Conservation (phyloP, 305 asterid species). For the Fraxinus greggii region DNA sequence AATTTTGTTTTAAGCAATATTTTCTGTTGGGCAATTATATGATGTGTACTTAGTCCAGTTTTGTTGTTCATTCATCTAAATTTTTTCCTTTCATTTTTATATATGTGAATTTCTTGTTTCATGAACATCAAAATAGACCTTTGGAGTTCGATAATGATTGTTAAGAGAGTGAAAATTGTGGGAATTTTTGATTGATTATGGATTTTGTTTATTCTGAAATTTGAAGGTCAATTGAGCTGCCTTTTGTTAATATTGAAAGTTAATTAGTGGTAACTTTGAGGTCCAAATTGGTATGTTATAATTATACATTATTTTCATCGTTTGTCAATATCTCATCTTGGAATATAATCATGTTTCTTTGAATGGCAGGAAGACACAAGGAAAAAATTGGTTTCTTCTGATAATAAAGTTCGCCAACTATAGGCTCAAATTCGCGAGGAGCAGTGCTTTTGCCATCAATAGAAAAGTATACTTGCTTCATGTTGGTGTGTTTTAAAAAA, state of each 20-base stretch:
- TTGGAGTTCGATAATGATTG: too few species aligned
- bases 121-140: too few species aligned
- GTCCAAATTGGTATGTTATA: conserved; percentile 73
- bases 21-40: neutral
- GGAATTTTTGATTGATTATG: too few species aligned
- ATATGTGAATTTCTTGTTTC: too few species aligned
- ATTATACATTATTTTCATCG: conserved; percentile 1
- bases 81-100: too few species aligned
- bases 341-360: conserved; percentile 12
- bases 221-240: too few species aligned
- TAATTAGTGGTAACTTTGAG: conserved; percentile 73
- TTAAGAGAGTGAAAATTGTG: too few species aligned
- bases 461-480: conserved; percentile 52
- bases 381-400: conserved; percentile 79
- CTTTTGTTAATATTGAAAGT: too few species aligned
- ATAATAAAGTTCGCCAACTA: conserved; percentile 84
- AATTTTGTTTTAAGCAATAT: neutral
- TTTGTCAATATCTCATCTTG: neutral
- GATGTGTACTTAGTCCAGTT: neutral
- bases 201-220: too few species aligned
- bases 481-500: too few species aligned
- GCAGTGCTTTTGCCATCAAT: conserved; percentile 60
- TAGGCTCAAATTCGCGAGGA: conserved; percentile 76
- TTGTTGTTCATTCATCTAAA: neutral
- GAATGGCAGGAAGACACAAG: conserved; percentile 78